These are phyloP conservation scores for Wallacemonas sp. DNA, from an alignment of 208 protist genomes.

Conservation along the genomic window DNA sequence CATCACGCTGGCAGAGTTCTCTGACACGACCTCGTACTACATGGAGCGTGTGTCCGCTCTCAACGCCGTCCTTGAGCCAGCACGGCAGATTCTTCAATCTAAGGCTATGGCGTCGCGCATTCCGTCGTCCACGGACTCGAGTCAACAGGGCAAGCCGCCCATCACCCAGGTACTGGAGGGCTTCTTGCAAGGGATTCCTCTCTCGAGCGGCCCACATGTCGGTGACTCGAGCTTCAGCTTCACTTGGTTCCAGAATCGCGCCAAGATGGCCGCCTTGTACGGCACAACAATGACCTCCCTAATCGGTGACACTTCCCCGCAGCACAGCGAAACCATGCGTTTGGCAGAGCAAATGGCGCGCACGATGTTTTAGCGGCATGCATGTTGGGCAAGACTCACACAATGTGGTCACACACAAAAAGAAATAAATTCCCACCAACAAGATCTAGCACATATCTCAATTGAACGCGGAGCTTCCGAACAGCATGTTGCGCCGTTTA, in stretches of 20 bases:
- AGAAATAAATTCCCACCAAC: too few relatives aligned
- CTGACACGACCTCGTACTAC: conserved; percentile 71
- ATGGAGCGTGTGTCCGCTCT: conserved; percentile 70
- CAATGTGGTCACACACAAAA: neutral
- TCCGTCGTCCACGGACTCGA: conserved; percentile 4
- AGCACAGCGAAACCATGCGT: conserved; percentile 43
- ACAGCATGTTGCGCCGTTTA: too few relatives aligned
- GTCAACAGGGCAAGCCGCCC: neutral
- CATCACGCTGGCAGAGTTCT: conserved; percentile 66
- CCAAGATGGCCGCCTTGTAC: conserved; percentile 53
- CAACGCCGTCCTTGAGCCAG: conserved; percentile 36
- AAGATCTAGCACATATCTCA: too few relatives aligned
- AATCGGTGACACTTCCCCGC: conserved; percentile 56
- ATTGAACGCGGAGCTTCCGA: too few relatives aligned
- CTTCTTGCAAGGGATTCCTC: conserved; percentile 62
- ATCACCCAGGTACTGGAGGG: conserved; percentile 38
- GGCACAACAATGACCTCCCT: conserved; percentile 59
- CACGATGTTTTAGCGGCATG: conserved; percentile 39
- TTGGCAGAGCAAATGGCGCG: conserved; percentile 35
- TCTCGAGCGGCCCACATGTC: conserved; percentile 67
- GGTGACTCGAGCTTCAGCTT: conserved; percentile 33
- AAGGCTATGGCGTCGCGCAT: conserved; percentile 49
- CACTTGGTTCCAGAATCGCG: conserved; percentile 55
- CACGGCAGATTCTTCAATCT: conserved; percentile 35
- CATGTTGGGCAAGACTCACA: too few relatives aligned